Base-by-base conservation (phyloP, 768 basidiomycete species). In the Saitozyma podzolica region DNA sequence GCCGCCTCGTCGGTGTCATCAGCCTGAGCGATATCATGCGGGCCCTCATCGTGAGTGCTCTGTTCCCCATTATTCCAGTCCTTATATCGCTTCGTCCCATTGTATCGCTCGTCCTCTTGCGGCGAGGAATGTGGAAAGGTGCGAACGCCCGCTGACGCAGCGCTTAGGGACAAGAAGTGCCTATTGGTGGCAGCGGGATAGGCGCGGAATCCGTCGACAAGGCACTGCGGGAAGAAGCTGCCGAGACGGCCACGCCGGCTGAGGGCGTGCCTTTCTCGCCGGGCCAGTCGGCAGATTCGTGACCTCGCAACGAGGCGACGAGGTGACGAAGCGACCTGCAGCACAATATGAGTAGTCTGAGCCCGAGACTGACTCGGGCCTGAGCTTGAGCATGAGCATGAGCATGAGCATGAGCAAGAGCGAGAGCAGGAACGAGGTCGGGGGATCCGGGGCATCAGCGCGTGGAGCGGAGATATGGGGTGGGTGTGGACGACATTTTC, bases 21-120 rank as follows among this genome's bases (percentile, higher is more conserved):
- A 75, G 71, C 49, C 55, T 80, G 63, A 77, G 75, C 59, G 79
- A 80, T 66, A 74, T 80, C 39, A 65, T 80, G 67, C 58, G 77
- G 56, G 70, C 76, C 47, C 59, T 77, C 54, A 78, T 78, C 42
- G 77, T 77, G 62, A 69, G 78, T 72, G 20, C 19, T 50, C 29
- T 29, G 29, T 2, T 5, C 2, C 29, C 29, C 29, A 29, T 29
- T 5, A 29, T 29, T 5, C 29, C 29, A 29, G 29, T 29, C 29
- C 29, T 58, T 14, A 14, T 37, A 6, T n/a, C 40, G 43, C 17
- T 48, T 45, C 39, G 9, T 20, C 45, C 16, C 29, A 17, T 19
- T n/a, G n/a, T n/a, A n/a, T n/a, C n/a, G n/a, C n/a, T 45, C 39
- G 9, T 20, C 45, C 16, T 14, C 3, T 19, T n/a, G 10, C 47